phyloP scores from a whole-genome alignment of 768 basidiomycete genomes.

The Termitomyces sp. region DNA sequence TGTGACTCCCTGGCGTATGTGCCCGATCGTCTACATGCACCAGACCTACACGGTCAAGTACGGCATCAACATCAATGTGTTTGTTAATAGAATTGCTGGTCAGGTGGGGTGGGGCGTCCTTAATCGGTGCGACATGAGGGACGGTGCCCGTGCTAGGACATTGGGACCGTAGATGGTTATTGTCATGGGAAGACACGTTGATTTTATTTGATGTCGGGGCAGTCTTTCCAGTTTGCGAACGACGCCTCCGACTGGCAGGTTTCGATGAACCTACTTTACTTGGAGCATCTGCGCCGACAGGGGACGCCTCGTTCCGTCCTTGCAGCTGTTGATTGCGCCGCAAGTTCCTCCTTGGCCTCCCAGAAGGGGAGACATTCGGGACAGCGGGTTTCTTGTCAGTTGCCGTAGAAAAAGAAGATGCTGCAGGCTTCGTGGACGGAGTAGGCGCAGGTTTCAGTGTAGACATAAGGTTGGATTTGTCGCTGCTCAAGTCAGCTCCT shows the following conservation, averaged over 20 bases:
- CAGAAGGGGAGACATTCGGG: constrained; percentile 14
- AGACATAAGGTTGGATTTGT: constrained; percentile 11
- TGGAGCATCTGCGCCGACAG: constrained; percentile 15
- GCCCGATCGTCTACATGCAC: constrained; percentile 68
- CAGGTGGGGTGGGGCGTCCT: constrained; percentile 60
- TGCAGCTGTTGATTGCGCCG: constrained; percentile 14
- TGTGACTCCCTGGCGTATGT: constrained; percentile 69
- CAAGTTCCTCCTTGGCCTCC: constrained; percentile 25
- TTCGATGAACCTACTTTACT: constrained; percentile 27
- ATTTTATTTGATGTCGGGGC: constrained; percentile 22
- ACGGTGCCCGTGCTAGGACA: neutral
- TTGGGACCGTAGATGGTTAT: constrained; percentile 24
- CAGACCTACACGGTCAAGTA: constrained; percentile 72
- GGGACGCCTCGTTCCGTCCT: constrained; percentile 2
- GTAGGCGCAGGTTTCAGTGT: constrained; percentile 12
- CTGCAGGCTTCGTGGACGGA: constrained; percentile 15
- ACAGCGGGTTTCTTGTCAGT: constrained; percentile 16
- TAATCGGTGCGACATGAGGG: constrained; percentile 37
- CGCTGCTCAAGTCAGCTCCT: constrained; percentile 15
- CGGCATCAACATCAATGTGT: constrained; percentile 45
- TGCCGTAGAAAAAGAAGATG: constrained; percentile 8
- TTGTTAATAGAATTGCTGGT: constrained; percentile 12
- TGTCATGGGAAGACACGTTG: constrained; percentile 25
- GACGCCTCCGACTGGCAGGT: constrained; percentile 42
- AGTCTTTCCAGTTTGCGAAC: constrained; percentile 35